Percentiles rank a stretch among this genome's conserved stretches.
phyloP scores from a whole-genome alignment of 768 basidiomycete species.

The Suillus clintonianus region DNA sequence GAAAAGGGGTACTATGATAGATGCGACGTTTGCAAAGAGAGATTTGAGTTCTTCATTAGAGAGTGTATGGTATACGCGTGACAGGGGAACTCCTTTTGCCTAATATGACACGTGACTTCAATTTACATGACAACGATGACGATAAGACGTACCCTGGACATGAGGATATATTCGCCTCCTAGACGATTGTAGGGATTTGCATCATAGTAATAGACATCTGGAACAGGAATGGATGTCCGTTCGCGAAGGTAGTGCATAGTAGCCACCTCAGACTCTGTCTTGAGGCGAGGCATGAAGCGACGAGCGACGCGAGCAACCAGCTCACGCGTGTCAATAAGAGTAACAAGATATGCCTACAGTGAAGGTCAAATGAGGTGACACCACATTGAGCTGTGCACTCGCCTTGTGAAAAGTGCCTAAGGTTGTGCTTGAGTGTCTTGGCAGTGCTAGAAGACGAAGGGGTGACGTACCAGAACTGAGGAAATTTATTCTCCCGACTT shows the following conservation, averaged over 20 bases:
- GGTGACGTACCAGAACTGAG: constrained; percentile 66
- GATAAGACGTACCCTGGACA: constrained; percentile 69
- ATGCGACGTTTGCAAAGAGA: constrained; percentile 69
- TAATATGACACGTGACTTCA: constrained; percentile 28
- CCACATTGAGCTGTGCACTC: constrained; percentile 15
- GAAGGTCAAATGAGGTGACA: constrained; percentile 10
- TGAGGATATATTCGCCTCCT: constrained; percentile 83
- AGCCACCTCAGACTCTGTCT: constrained; percentile 86
- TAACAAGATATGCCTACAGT: constrained; percentile 73
- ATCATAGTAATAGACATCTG: constrained; percentile 74
- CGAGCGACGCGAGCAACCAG: constrained; percentile 81
- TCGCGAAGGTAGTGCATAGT: constrained; percentile 80
- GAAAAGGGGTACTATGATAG: constrained; percentile 70
- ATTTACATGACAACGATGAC: background rate
- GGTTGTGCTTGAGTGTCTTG: constrained; percentile 7
- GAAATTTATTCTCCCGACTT: constrained; percentile 72
- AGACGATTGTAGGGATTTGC: constrained; percentile 83
- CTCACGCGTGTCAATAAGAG: constrained; percentile 58
- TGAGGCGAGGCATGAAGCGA: constrained; percentile 82
- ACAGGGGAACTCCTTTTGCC: constrained; percentile 75
- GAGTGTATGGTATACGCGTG: constrained; percentile 71
- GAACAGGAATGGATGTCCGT: constrained; percentile 71
- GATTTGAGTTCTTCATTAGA: constrained; percentile 62
- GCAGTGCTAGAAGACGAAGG: constrained; percentile 14
- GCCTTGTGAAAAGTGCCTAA: constrained; percentile 87